Evolutionary conservation across 1,139 yeast species (phyloP).

Genomic region (Kazachstania sp.): DNA sequence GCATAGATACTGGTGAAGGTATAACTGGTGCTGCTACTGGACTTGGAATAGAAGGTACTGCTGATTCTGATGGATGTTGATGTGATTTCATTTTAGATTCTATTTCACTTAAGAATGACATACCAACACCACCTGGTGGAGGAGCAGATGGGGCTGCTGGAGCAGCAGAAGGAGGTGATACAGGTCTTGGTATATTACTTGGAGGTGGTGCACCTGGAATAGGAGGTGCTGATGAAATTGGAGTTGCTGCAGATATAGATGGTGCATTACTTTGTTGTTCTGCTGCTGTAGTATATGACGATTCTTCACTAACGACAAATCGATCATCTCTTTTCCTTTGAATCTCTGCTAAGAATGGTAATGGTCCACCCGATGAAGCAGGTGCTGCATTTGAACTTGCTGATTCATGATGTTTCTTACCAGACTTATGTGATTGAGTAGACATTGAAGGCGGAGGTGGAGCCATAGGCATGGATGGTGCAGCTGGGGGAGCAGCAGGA

Average conservation of each 20-base stretch:
- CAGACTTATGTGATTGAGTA: conserved; percentile 18
- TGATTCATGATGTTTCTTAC: conserved; percentile 6
- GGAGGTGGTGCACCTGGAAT: conserved; percentile 1
- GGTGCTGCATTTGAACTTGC: conserved; percentile 8
- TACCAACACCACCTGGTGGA: conserved; percentile 10
- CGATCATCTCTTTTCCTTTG: conserved; percentile 47
- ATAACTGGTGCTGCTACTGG: conserved; percentile 10
- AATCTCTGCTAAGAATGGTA: conserved; percentile 47
- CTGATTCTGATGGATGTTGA: conserved; percentile 6
- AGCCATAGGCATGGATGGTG: conserved; percentile 16
- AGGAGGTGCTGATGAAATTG: conserved; percentile 10
- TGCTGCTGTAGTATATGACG: conserved; percentile 26
- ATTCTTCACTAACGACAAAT: conserved; percentile 37
- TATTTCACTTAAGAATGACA: conserved; percentile 25
- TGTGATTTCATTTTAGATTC: conserved; percentile 21
- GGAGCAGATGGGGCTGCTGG: conserved; percentile 5
- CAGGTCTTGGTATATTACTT: conserved; percentile 9
- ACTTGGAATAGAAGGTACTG: conserved; percentile 9
- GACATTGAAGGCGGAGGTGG: conserved; percentile 18
- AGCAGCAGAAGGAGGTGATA: conserved; percentile 7
- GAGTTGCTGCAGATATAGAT: conserved; percentile 2
- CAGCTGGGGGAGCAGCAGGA: conserved; percentile 20
- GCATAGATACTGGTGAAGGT: conserved; percentile 6
- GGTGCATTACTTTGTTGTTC: conserved; percentile 25
- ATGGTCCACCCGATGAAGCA: conserved; percentile 26